phyloP scores from a whole-genome alignment of 192 early-diverging fungal genomes.

The Coemansia sp. region DNA sequence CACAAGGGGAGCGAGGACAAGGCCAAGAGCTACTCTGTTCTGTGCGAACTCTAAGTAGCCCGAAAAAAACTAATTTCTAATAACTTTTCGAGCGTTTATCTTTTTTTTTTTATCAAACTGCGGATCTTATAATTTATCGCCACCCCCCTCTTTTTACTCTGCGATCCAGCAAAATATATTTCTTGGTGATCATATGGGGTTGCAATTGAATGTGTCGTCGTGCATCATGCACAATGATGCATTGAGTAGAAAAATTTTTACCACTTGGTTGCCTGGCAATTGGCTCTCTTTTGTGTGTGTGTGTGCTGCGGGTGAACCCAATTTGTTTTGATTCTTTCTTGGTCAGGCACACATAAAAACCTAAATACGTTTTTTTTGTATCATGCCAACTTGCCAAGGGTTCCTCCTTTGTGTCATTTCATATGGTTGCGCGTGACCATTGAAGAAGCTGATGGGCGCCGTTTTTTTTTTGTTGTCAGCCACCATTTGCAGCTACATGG shows the following conservation, averaged over 20 bases:
- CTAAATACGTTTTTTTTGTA: background rate
- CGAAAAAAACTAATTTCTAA: too few species aligned
- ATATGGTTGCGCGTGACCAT: background rate
- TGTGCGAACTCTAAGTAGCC: conserved; percentile 50
- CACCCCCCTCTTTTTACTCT: too few species aligned
- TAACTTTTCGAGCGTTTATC: too few species aligned
- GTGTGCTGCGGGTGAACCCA: background rate
- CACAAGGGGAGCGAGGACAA: conserved; percentile 55
- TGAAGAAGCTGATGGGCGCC: background rate
- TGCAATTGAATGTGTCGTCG: too few species aligned
- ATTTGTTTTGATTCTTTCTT: background rate
- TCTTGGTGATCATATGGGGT: too few species aligned
- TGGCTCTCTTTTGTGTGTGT: background rate
- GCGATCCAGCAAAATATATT: too few species aligned
- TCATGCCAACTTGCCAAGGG: background rate
- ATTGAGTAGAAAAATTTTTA: background rate
- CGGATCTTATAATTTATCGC: too few species aligned
- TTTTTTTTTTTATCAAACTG: too few species aligned
- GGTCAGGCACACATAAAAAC: background rate
- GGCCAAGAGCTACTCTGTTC: conserved; percentile 52
- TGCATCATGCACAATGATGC: background rate
- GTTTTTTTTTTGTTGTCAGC: background rate
- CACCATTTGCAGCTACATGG: too few species aligned
- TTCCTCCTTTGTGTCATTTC: background rate
- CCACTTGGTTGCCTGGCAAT: too few species aligned